phyloP scores from a whole-genome alignment of 2,329 filamentous ascomycete genomes.

The Penicillium sp. region DNA sequence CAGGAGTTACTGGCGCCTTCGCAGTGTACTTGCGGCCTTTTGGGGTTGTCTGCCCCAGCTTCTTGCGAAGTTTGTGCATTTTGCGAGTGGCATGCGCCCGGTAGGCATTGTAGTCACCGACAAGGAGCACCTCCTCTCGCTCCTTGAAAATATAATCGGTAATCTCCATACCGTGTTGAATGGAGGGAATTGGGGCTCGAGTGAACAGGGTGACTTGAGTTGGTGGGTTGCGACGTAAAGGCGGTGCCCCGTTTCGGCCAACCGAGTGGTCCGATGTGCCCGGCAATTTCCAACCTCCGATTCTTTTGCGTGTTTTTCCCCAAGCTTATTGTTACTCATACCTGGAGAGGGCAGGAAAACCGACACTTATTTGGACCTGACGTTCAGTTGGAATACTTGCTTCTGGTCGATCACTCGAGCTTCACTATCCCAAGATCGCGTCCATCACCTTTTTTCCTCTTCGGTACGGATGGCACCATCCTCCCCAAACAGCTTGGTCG shows the following conservation, averaged over 20 bases:
- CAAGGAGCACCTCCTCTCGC: constrained; percentile 77
- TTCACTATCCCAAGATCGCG: not conserved
- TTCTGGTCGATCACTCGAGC: not conserved
- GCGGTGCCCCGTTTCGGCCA: constrained; percentile 35
- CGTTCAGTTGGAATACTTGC: not conserved
- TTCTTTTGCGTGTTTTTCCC: constrained; percentile 20
- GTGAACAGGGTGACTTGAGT: constrained; percentile 17
- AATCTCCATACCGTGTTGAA: constrained; percentile 68
- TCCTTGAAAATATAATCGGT: constrained; percentile 77
- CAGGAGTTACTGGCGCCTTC: constrained; percentile 67
- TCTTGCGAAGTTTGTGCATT: constrained; percentile 78
- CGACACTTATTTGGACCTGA: not conserved
- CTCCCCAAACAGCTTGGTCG: constrained; percentile 13
- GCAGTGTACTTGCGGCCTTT: constrained; percentile 82
- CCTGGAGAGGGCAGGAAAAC: not conserved
- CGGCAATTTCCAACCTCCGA: constrained; percentile 27
- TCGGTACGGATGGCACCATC: constrained; percentile 20
- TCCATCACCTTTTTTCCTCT: constrained; percentile 2
- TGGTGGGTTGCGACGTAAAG: constrained; percentile 22
- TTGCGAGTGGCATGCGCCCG: constrained; percentile 75
- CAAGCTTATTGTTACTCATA: constrained; percentile 5
- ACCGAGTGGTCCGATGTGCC: constrained; percentile 31
- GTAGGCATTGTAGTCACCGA: constrained; percentile 87
- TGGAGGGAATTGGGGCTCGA: constrained; percentile 7
- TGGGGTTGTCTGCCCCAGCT: constrained; percentile 76